A percentile compares a stretch with the other conserved stretches of the same genome.
phyloP scores from a whole-genome alignment of 345 rosid genomes.

The Boechera divaricarpa region DNA sequence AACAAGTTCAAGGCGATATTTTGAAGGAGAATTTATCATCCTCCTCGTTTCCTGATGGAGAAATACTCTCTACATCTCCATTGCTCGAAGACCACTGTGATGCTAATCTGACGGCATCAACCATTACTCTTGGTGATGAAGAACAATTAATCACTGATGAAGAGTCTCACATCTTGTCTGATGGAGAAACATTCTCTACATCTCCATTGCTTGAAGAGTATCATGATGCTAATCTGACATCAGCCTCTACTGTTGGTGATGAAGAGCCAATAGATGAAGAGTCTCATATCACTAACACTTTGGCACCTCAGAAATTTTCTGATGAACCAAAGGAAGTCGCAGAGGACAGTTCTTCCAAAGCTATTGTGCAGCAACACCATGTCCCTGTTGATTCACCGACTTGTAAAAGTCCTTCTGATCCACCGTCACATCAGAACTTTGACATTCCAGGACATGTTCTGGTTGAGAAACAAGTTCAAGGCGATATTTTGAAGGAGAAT shows the following conservation, averaged over 20 bases:
- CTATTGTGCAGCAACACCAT: background rate
- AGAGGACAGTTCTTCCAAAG: constrained; percentile 18
- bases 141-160: constrained; percentile 15
- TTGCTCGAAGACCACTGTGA: constrained; percentile 26
- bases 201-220: constrained; percentile 32
- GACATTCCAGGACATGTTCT: constrained; percentile 12
- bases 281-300: constrained; percentile 8
- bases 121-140: constrained; percentile 27
- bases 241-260: constrained; percentile 31
- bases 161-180: background rate
- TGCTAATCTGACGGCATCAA: constrained; percentile 26
- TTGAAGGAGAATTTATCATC: constrained; percentile 29
- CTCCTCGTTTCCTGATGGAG: background rate
- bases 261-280: constrained; percentile 22
- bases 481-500: constrained; percentile 25
- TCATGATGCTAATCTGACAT: constrained; percentile 27
- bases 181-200: background rate
- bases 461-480: constrained; percentile 43
- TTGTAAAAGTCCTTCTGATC: constrained; percentile 23
- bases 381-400: constrained; percentile 6
- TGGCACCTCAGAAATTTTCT: background rate
- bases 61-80: constrained; percentile 5
- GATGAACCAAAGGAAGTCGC: constrained; percentile 27
- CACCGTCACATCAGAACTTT: constrained; percentile 37
- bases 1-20: constrained; percentile 24